These are phyloP conservation scores for Psilocybe tampanensis DNA, from an alignment of 768 basidiomycete genomes.

Conservation along the genomic window DNA sequence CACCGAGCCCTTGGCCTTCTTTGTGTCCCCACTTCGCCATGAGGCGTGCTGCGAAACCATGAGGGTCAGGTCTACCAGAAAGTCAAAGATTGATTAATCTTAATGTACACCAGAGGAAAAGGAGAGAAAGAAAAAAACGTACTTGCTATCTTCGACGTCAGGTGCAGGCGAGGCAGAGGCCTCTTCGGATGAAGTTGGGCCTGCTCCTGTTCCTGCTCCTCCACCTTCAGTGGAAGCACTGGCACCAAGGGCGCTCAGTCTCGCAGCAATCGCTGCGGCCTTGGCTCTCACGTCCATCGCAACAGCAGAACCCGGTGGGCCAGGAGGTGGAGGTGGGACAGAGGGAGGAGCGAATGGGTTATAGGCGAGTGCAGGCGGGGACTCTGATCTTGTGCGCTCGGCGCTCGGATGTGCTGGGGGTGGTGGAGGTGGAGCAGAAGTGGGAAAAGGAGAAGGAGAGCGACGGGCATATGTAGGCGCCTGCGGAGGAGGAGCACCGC, in stretches of 20 bases:
- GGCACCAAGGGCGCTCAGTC: conserved; percentile 58
- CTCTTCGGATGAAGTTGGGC: conserved; percentile 11
- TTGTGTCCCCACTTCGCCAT: conserved; percentile 98
- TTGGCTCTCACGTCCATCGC: conserved; percentile 70
- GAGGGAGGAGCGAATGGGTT: conserved; percentile 71
- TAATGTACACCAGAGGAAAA: background rate
- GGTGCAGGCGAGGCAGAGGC: conserved; percentile 30
- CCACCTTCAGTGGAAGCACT: conserved; percentile 31
- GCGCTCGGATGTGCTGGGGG: too few species aligned
- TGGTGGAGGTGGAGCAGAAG: conserved; percentile 22
- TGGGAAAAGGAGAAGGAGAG: conserved; percentile 22
- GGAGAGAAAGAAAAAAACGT: conserved; percentile 11
- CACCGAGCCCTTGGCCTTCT: conserved; percentile 91
- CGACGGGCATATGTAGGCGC: background rate
- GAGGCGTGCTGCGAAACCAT: conserved; percentile 79
- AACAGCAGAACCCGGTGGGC: conserved; percentile 35
- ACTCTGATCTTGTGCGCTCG: conserved; percentile 38
- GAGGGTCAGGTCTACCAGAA: conserved; percentile 53
- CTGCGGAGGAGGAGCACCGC: conserved; percentile 13
- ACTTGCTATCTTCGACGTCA: conserved; percentile 35
- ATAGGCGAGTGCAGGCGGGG: conserved; percentile 61
- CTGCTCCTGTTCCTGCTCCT: background rate
- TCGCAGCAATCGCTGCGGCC: conserved; percentile 83
- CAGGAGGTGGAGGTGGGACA: conserved; percentile 59
- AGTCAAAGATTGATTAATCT: too few species aligned